Evolutionary conservation across 768 basidiomycete species (phyloP), one percentile per base, ranked within the genome.

Genomic region (Chlorophyllum brunneum): DNA sequence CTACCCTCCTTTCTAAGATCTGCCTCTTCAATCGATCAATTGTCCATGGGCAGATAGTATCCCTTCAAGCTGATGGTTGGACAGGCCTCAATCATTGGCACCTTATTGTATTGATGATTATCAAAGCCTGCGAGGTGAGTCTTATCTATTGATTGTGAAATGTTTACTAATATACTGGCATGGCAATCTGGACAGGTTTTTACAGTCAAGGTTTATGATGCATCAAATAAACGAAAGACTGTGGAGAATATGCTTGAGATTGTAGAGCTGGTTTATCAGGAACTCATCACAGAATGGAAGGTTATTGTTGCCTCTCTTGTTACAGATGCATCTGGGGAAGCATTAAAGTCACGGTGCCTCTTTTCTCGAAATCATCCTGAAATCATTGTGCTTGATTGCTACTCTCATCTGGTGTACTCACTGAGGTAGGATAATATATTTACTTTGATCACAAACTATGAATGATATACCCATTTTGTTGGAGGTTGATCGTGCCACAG

Each of bases 261-360:
- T 8, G 46, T 72, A 10, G 24, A 57, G 5, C 43, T 48, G 6
- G 57, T 56, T 2, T 61, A 61, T 0, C 23, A 41, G 3, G 31
- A 42, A 11, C 48, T 72, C 1, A 53, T 67, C 29, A 50, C 41
- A 0, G 48, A 67, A 6, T 73, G 63, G 66, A 48, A 52, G 3
- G 52, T 61, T 5, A 60, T 24, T 9, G 50, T 72, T 3, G 56
- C 69, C 38, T 69, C 66, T 22, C 40, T 67, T 27, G 62, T 59
- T 15, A 63, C 66, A 3, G 68, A 75, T 65, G 65, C 69, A 23
- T 68, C 61, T 4, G 73, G 69, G 2, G 70, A 74, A 36, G 63
- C 64, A 4, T 20, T 20, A 6, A 66, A 65, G 51, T 64, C 65
- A 15, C 46, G 59, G 0, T 22, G 18, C 0, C 41, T 63, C 0